A percentile compares a stretch with the other conserved stretches of the same genome.
Conservation (phyloP, 768 basidiomycete species). For the Chalciporus chontae region DNA sequence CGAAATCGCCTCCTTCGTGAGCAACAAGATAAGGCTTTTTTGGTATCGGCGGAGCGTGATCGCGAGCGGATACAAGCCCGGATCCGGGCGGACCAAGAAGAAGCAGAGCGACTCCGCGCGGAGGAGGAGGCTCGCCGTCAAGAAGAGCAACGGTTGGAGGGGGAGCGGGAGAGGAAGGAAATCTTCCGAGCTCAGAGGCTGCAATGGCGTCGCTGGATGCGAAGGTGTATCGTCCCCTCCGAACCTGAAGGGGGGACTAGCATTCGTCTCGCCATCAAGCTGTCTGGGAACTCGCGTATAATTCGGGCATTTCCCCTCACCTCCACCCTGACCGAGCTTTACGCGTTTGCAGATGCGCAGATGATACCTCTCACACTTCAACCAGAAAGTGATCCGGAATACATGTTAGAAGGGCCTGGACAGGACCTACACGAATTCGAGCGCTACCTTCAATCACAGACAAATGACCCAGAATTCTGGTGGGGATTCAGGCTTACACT, state of each 20-base stretch:
- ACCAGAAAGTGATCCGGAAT: constrained; percentile 39
- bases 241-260: constrained; percentile 25
- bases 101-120: constrained; percentile 33
- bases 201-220: constrained; percentile 60
- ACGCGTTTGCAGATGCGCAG: constrained; percentile 68
- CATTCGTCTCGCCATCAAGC: constrained; percentile 49
- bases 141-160: constrained; percentile 34
- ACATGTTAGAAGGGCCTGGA: constrained; percentile 35
- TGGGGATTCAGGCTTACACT: constrained; percentile 72
- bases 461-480: constrained; percentile 39
- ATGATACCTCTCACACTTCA: constrained; percentile 42
- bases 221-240: constrained; percentile 42
- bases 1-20: constrained; percentile 63
- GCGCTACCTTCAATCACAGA: constrained; percentile 30
- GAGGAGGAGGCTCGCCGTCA: constrained; percentile 28
- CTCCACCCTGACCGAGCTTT: constrained; percentile 60
- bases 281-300: constrained; percentile 54
- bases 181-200: constrained; percentile 36
- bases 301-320: constrained; percentile 51
- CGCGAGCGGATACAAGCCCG: constrained; percentile 59
- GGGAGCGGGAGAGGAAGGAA: constrained; percentile 36
- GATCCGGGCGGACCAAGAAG: constrained; percentile 43
- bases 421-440: constrained; percentile 38
- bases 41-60: constrained; percentile 61
- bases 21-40: constrained; percentile 80